Conservation (phyloP, 805 yeast genomes). For the Hanseniaspora mollemarum region DNA sequence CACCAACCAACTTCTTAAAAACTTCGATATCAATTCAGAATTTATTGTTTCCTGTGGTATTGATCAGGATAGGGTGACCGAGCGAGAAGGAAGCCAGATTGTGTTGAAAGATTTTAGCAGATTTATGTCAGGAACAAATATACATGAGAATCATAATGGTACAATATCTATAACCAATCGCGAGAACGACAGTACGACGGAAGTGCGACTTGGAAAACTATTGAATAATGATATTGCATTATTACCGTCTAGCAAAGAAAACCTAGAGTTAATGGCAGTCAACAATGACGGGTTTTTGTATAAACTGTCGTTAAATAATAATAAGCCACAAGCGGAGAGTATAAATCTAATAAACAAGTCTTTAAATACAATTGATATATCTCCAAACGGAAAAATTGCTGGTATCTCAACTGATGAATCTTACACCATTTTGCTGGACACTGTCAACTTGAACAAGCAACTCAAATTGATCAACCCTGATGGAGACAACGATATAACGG, state of each 20-base stretch:
- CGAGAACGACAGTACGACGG: background rate
- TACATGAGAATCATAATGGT: background rate
- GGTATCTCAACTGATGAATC: slow-evolving; percentile 3
- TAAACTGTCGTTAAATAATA: background rate
- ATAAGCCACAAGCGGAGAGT: background rate
- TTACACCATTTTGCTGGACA: background rate
- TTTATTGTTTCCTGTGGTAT: slow-evolving; percentile 11
- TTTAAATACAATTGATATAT: background rate
- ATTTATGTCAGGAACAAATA: background rate
- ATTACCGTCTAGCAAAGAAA: background rate
- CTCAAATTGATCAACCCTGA: background rate
- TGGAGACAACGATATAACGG: background rate
- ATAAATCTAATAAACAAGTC: background rate
- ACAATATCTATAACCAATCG: background rate
- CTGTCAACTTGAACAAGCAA: background rate
- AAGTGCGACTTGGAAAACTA: background rate
- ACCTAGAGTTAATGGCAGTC: background rate
- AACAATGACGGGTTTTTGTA: background rate
- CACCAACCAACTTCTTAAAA: background rate
- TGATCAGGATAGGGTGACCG: background rate
- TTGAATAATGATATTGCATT: background rate
- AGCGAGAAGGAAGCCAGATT: background rate
- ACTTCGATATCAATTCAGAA: slow-evolving; percentile 1
- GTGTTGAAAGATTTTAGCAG: background rate
- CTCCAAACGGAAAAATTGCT: background rate